phyloP scores from a whole-genome alignment of 2,329 filamentous ascomycete genomes.

The Ilyonectria mors-panacis region DNA sequence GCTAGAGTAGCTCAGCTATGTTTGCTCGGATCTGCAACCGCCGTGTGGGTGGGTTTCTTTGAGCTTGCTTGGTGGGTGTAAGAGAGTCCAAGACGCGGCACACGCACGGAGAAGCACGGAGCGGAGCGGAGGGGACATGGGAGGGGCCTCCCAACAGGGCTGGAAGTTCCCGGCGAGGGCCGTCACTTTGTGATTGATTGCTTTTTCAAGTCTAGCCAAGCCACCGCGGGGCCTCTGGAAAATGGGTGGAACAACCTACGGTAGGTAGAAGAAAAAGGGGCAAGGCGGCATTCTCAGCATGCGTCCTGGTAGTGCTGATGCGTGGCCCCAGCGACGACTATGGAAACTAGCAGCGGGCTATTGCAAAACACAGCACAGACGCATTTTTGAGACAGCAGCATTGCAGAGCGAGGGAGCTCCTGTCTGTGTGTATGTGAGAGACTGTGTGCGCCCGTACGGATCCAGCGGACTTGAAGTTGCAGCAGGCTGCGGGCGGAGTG shows the following conservation, averaged over 20 bases:
- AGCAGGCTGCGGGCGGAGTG: conserved; percentile 2
- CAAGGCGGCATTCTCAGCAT: neutral
- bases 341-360: conserved; percentile 2
- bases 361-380: conserved; percentile 7
- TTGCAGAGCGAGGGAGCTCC: neutral
- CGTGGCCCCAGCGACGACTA: neutral
- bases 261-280: conserved; percentile 15
- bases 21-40: neutral
- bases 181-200: conserved; percentile 17
- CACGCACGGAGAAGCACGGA: conserved; percentile 17
- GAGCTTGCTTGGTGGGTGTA: neutral
- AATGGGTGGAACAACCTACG: conserved; percentile 18
- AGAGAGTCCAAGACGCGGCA: neutral
- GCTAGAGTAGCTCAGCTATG: neutral
- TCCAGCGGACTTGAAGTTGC: neutral
- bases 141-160: conserved; percentile 3
- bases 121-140: conserved; percentile 1
- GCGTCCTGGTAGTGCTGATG: neutral
- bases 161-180: conserved; percentile 12
- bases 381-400: conserved; percentile 13
- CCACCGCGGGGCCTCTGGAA: conserved; percentile 2
- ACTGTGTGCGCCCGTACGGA: neutral
- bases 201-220: conserved; percentile 16
- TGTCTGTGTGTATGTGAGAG: too few relatives aligned
- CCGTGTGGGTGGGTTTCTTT: neutral